These are phyloP conservation scores for Kwoniella dendrophila DNA, from an alignment of 768 basidiomycete genomes.

Conservation along the genomic window DNA sequence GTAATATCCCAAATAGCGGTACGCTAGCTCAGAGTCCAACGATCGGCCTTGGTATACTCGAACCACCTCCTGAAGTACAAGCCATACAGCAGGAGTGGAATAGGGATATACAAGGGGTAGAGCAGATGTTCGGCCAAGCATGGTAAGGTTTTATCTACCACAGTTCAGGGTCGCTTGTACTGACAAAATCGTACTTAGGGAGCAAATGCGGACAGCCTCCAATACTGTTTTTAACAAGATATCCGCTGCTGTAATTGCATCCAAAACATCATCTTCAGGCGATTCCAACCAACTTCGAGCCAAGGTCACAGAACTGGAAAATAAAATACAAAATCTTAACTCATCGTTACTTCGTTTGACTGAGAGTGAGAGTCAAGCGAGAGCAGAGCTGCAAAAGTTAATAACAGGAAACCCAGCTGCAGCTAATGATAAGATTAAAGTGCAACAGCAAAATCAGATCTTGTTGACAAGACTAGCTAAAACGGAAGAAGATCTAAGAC, in stretches of 20 bases:
- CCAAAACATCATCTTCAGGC: neutral
- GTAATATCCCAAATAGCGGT: neutral
- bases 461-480: neutral
- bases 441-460: neutral
- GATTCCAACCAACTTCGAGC: neutral
- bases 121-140: constrained; percentile 1
- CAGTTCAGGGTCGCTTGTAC: no score
- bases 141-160: no score
- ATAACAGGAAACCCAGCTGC: neutral
- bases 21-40: neutral
- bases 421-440: neutral
- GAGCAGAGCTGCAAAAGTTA: constrained; percentile 2
- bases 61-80: neutral
- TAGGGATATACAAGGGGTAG: neutral
- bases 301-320: neutral
- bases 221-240: constrained; percentile 1
- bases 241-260: neutral
- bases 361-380: constrained; percentile 10
- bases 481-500: neutral
- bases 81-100: neutral
- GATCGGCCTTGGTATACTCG: no score
- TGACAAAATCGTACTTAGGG: neutral
- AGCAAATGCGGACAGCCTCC: neutral
- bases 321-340: neutral
- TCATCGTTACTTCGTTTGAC: constrained; percentile 5